A percentile compares a stretch with the other conserved stretches of the same genome.
phyloP scores from a whole-genome alignment of 352 stramenopile species.

The Phytophthora quininea region DNA sequence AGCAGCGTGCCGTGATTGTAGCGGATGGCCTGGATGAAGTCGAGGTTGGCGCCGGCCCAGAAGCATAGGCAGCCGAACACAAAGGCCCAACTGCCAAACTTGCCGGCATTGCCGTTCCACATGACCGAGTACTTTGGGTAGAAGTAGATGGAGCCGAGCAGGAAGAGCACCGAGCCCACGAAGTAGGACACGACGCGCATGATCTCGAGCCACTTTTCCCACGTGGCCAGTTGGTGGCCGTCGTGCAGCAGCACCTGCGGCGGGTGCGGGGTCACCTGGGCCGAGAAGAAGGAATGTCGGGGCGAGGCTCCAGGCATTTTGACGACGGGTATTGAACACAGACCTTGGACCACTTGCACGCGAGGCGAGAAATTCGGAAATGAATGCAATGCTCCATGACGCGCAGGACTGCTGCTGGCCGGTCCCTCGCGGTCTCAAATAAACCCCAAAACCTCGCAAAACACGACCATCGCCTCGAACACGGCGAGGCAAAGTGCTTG shows the following conservation, averaged over 20 bases:
- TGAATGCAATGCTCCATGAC: slow-evolving; percentile 25
- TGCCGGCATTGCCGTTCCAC: slow-evolving; percentile 62
- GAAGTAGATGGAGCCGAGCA: slow-evolving; percentile 81
- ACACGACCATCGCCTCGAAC: slow-evolving; percentile 28
- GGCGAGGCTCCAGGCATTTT: slow-evolving; percentile 33
- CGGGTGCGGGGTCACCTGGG: slow-evolving; percentile 27
- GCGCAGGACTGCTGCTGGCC: slow-evolving; percentile 5
- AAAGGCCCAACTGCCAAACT: slow-evolving; percentile 73
- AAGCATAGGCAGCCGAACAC: slow-evolving; percentile 79
- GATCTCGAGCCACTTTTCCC: slow-evolving; percentile 64
- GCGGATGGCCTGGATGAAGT: slow-evolving; percentile 74
- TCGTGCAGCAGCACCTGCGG: slow-evolving; percentile 22
- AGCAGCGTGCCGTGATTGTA: slow-evolving; percentile 58
- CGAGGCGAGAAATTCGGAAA: slow-evolving; percentile 24
- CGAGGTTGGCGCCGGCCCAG: slow-evolving; percentile 65
- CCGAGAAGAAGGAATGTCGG: slow-evolving; percentile 36
- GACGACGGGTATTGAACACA: not conserved
- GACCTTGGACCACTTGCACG: slow-evolving; percentile 19
- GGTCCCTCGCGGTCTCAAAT: slow-evolving; percentile 1
- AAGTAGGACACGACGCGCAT: slow-evolving; percentile 59
- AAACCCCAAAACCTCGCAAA: slow-evolving; percentile 26
- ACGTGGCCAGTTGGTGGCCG: slow-evolving; percentile 30
- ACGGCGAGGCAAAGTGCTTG: not conserved
- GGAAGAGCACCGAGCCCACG: slow-evolving; percentile 72
- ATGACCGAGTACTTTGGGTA: slow-evolving; percentile 76